Conservation (phyloP, 2,329 filamentous ascomycete species). For the Aspergillus alliaceus region DNA sequence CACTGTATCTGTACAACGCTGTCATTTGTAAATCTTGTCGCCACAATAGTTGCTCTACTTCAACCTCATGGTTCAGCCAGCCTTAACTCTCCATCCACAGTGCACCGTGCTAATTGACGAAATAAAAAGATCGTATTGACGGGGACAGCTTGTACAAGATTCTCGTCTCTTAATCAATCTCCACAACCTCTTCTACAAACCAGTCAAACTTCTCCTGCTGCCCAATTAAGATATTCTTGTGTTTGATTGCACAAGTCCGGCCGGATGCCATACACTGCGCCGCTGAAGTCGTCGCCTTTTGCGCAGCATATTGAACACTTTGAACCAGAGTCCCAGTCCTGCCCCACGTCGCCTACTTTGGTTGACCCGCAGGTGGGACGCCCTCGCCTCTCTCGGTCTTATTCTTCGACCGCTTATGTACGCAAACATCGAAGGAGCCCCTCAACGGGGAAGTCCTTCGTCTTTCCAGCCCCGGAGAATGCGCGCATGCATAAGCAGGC, state of each 20-base stretch:
- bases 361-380: conserved; percentile 29
- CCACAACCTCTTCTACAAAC: too few relatives aligned
- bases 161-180: conserved; percentile 6
- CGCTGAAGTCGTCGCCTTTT: conserved; percentile 57
- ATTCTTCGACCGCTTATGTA: conserved; percentile 61
- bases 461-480: conserved; percentile 31
- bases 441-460: conserved; percentile 44
- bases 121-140: conserved; percentile 11
- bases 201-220: neutral
- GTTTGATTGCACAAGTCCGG: conserved; percentile 34
- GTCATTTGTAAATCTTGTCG: neutral
- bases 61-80: neutral
- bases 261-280: conserved; percentile 54
- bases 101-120: conserved; percentile 4
- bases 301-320: conserved; percentile 51
- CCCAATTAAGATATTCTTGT: conserved; percentile 22
- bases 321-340: conserved; percentile 41
- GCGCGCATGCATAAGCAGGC: conserved; percentile 19
- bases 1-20: neutral
- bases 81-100: too few relatives aligned
- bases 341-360: conserved; percentile 18
- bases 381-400: conserved; percentile 54
- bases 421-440: conserved; percentile 62
- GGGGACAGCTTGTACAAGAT: conserved; percentile 5
- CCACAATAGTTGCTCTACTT: neutral